Conservation (phyloP, 805 yeast species). For the Saccharomycopsis synnaedendra region DNA sequence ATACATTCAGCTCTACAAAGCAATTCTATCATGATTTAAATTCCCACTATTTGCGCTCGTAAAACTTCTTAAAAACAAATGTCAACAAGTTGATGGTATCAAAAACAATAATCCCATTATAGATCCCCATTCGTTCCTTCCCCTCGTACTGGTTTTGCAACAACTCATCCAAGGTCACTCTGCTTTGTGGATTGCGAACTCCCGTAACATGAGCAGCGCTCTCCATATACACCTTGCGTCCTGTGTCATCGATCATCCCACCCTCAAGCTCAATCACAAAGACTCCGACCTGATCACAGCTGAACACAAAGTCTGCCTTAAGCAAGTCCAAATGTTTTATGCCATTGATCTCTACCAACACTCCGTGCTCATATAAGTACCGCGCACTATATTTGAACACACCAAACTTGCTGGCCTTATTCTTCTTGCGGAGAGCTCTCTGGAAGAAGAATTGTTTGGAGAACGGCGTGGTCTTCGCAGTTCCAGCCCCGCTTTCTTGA, state of each 20-base stretch:
- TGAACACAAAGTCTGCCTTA: conserved; percentile 62
- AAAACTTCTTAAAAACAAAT: conserved; percentile 67
- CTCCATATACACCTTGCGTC: neutral
- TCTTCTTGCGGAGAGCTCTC: conserved; percentile 53
- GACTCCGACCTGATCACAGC: conserved; percentile 61
- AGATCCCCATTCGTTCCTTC: conserved; percentile 38
- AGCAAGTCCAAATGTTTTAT: conserved; percentile 37
- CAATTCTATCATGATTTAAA: too few relatives aligned
- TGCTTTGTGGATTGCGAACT: conserved; percentile 23
- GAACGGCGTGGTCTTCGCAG: conserved; percentile 10
- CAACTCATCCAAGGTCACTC: conserved; percentile 59
- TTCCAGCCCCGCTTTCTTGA: conserved; percentile 30
- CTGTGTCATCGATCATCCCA: conserved; percentile 10
- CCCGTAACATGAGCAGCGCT: conserved; percentile 1
- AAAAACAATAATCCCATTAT: conserved; percentile 58
- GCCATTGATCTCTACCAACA: conserved; percentile 51
- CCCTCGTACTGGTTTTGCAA: conserved; percentile 67
- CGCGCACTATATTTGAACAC: conserved; percentile 68
- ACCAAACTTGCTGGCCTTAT: conserved; percentile 65
- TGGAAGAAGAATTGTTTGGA: conserved; percentile 67
- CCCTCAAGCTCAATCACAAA: conserved; percentile 67
- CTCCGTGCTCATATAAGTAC: conserved; percentile 61
- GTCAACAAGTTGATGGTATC: conserved; percentile 58
- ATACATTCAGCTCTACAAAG: too few relatives aligned
- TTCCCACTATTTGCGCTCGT: conserved; percentile 26